Evolutionary conservation across 164 flowering plant species (phyloP), one percentile per base, ranked within the genome.

Genomic region (Dillenia suffruticosa): DNA sequence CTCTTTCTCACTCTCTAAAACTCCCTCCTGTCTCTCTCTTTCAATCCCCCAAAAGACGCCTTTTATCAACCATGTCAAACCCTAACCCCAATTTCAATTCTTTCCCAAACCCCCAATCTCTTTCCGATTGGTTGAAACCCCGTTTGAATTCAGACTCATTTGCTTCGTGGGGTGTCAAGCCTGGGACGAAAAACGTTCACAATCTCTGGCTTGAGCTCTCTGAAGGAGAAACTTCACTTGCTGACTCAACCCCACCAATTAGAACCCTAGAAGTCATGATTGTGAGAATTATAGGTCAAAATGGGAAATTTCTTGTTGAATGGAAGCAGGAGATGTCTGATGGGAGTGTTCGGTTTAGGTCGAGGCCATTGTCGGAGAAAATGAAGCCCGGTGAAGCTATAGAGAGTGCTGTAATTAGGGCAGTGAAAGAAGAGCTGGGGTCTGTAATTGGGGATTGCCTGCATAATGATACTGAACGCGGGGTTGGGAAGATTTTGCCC

Each of bases 131-230:
- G 96, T 89, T 94, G 65, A 64, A 59, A 54, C 91, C 92, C 0
- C 85, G 95, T 14, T 61, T 91, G 46, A 86, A 89, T 17, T 72
- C 83, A 26, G 89, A 87, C 44, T 79, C 87, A 0, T 78, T 94
- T 58, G 76, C 89, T 32, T 68, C 90, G 10, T 94, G 99, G 97
- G 97, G 99, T 6, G 73, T 79, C 58, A 79, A 69, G 22, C 95
- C 96, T 11, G 98, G 98, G 45, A 94, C 98, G 70, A 94, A 94
- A 67, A 94, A 90, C 79, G 78, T 94, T 63, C 88, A 89, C 72
- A 91, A 89, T 63, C 87, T 94, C 65, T 94, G 91, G 91, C 92
- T 90, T 51, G 97, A 94, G 79, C 70, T 94, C 68, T 70, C 84
- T 64, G 78, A 86, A 43, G 97, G 99, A 49, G 97, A 94, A 63